A percentile compares a stretch with the other conserved stretches of the same genome.
phyloP scores from a whole-genome alignment of 2,329 filamentous ascomycete species.

The Aspergillus spinulosporus region DNA sequence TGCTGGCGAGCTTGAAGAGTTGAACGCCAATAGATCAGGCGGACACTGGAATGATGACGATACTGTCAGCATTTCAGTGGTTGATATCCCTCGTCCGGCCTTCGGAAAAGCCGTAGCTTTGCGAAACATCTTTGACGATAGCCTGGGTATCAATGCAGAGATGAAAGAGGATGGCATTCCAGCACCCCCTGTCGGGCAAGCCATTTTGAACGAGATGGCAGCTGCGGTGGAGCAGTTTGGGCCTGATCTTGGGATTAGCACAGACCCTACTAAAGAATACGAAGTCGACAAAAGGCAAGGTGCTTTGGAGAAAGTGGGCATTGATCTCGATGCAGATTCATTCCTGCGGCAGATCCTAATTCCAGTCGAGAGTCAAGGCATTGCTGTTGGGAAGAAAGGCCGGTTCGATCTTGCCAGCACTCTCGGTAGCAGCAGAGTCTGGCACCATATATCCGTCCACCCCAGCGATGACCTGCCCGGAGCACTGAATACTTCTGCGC shows the following conservation, averaged over 20 bases:
- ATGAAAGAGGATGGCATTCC: constrained; percentile 95
- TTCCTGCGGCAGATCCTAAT: constrained; percentile 82
- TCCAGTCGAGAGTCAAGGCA: constrained; percentile 73
- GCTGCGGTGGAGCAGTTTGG: constrained; percentile 74
- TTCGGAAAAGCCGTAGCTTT: constrained; percentile 87
- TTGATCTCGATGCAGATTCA: constrained; percentile 76
- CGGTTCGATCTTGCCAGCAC: constrained; percentile 75
- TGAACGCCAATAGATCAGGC: constrained; percentile 56
- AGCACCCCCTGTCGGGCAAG: constrained; percentile 71
- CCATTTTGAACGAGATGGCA: constrained; percentile 83
- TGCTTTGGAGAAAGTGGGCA: constrained; percentile 80
- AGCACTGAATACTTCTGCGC: constrained; percentile 66
- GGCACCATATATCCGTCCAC: constrained; percentile 91
- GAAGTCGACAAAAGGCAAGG: constrained; percentile 79
- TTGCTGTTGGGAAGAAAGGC: constrained; percentile 73
- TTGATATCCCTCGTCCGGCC: constrained; percentile 78
- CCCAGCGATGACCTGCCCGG: constrained; percentile 84
- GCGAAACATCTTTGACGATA: constrained; percentile 89
- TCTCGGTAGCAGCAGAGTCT: constrained; percentile 81
- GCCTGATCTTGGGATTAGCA: constrained; percentile 74
- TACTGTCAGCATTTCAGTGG: constrained; percentile 82
- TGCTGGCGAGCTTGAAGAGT: constrained; percentile 67
- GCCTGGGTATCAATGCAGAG: constrained; percentile 88
- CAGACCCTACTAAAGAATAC: constrained; percentile 67
- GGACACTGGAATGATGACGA: constrained; percentile 71